These are phyloP conservation scores for Aspergillus vadensis DNA, from an alignment of 2,329 filamentous ascomycete genomes.

Conservation along the genomic window DNA sequence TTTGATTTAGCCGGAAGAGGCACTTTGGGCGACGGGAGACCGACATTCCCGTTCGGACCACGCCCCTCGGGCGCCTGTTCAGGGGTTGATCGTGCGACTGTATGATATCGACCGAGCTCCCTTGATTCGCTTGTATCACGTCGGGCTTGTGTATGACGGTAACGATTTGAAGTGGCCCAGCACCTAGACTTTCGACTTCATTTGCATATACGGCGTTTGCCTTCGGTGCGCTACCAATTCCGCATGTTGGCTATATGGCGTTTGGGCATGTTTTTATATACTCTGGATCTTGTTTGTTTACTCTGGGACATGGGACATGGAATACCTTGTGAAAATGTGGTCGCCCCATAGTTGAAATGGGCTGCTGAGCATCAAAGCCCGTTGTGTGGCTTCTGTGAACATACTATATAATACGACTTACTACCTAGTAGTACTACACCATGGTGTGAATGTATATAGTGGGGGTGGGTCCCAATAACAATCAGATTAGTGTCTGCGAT, in stretches of 20 bases:
- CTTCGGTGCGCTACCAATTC: conserved; percentile 7
- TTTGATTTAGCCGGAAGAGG: background rate
- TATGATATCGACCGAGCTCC: background rate
- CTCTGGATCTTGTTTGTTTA: background rate
- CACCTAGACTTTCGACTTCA: conserved; percentile 1
- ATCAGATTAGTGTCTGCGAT: too few species aligned
- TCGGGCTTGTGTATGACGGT: conserved; percentile 10
- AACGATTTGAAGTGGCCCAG: conserved; percentile 10
- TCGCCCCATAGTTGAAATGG: background rate
- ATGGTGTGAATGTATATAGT: background rate
- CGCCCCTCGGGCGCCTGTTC: conserved; percentile 11
- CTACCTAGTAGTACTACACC: background rate
- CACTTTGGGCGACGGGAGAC: background rate
- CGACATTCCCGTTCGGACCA: conserved; percentile 15
- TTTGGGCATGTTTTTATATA: conserved; percentile 18
- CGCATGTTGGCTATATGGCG: conserved; percentile 12
- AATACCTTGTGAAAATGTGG: background rate
- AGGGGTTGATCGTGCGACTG: conserved; percentile 4
- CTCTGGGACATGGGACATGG: background rate
- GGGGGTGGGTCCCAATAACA: too few species aligned
- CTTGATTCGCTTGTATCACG: background rate
- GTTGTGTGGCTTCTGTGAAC: background rate
- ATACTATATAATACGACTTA: background rate
- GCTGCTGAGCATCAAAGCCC: background rate
- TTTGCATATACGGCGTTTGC: conserved; percentile 17